Evolutionary conservation across 148 eudicot genomes (phyloP).

Genomic region (Polygonum aviculare): DNA sequence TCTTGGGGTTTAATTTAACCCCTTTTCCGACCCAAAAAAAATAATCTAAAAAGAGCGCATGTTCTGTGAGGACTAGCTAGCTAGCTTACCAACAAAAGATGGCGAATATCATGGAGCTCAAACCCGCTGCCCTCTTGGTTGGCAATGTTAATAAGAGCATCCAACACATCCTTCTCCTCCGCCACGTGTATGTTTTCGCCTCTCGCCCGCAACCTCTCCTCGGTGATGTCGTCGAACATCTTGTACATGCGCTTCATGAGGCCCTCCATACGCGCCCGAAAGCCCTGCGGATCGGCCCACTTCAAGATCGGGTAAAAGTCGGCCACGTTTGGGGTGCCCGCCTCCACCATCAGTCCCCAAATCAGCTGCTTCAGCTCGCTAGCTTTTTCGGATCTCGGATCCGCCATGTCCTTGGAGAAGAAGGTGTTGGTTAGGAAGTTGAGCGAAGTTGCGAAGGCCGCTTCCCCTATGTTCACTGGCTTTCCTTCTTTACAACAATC

Average conservation of each 20-base stretch:
- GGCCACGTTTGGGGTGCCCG: constrained; percentile 11
- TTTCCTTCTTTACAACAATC: constrained; percentile 7
- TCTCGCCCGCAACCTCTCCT: background rate
- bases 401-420: constrained; percentile 14
- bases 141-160: constrained; percentile 12
- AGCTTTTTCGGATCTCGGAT: constrained; percentile 4
- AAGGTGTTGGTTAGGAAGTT: constrained; percentile 14
- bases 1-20: too few relatives aligned
- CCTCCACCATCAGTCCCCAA: constrained; percentile 4
- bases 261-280: background rate
- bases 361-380: constrained; percentile 11
- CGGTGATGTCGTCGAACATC: constrained; percentile 1
- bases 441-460: constrained; percentile 13
- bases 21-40: too few relatives aligned
- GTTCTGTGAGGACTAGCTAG: too few relatives aligned
- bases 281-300: constrained; percentile 15
- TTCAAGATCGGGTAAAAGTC: constrained; percentile 14
- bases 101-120: background rate
- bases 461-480: constrained; percentile 11
- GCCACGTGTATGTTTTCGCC: background rate
- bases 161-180: constrained; percentile 11
- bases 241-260: background rate
- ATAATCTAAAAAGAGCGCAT: too few relatives aligned
- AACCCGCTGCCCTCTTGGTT: background rate
- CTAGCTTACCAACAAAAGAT: background rate